These are phyloP conservation scores for Sicyos edulis DNA, from an alignment of 306 rosid species.

Conservation along the genomic window DNA sequence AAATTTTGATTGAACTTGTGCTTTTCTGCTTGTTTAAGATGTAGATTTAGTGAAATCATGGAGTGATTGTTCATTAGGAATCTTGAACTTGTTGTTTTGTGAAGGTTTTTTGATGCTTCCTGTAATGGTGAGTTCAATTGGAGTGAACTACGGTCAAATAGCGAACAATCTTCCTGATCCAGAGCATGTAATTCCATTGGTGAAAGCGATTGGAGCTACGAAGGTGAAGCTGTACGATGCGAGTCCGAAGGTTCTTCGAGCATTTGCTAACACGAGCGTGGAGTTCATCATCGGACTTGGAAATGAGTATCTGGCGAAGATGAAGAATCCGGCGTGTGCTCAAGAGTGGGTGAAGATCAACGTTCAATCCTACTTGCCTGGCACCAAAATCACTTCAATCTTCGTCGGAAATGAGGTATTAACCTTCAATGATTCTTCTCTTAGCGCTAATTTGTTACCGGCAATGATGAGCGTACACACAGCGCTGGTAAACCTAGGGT, in stretches of 20 bases:
- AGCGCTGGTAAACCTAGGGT: constrained; percentile 44
- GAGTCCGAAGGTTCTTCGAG: constrained; percentile 59
- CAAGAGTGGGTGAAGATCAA: constrained; percentile 71
- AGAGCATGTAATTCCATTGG: constrained; percentile 49
- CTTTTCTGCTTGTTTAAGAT: no score
- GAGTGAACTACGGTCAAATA: constrained; percentile 91
- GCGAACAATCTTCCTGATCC: constrained; percentile 80
- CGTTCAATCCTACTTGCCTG: constrained; percentile 58
- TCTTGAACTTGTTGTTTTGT: constrained; percentile 19
- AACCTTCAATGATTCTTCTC: constrained; percentile 74
- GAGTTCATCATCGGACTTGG: constrained; percentile 78
- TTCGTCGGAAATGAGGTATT: constrained; percentile 88
- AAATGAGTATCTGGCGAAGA: constrained; percentile 56
- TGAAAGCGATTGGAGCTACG: constrained; percentile 71
- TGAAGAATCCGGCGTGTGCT: constrained; percentile 59
- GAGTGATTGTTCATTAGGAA: no score
- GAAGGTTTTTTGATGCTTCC: constrained; percentile 30
- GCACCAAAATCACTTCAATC: constrained; percentile 68
- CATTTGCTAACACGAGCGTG: constrained; percentile 68
- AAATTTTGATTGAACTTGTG: no score
- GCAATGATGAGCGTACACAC: constrained; percentile 82
- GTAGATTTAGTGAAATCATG: no score
- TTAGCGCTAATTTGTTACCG: constrained; percentile 51
- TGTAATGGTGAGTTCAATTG: constrained; percentile 41
- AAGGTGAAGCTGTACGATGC: constrained; percentile 92